Conservation (phyloP, 352 stramenopile genomes). For the Detonula confervacea region DNA sequence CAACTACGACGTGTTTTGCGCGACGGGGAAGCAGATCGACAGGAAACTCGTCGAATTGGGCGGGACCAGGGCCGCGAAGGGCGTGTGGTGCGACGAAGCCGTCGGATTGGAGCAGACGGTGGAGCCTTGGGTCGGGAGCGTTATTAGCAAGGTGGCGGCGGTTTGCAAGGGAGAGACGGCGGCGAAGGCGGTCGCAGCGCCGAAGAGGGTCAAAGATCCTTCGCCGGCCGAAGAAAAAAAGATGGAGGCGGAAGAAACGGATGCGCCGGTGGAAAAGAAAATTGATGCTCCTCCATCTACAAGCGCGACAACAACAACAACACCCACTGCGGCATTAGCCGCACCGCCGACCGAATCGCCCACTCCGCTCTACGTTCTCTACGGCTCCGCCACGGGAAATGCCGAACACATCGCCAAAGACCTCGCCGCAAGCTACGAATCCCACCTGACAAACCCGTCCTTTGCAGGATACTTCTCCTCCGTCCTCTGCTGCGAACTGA, state of each 20-base stretch:
- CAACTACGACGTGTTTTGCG: conserved; percentile 95
- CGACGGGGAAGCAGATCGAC: conserved; percentile 90
- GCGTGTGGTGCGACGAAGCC: conserved; percentile 89
- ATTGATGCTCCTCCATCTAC: not conserved
- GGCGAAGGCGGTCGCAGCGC: not conserved
- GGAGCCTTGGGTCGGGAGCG: conserved; percentile 87
- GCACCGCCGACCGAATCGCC: conserved; percentile 17
- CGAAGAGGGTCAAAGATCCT: not conserved
- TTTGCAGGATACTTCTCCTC: conserved; percentile 46
- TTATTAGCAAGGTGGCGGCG: conserved; percentile 58
- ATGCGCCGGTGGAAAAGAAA: too few species aligned
- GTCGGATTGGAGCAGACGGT: conserved; percentile 93
- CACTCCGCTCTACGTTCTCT: conserved; percentile 63
- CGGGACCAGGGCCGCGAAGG: conserved; percentile 84
- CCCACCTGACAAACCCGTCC: conserved; percentile 16
- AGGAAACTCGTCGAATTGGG: conserved; percentile 89
- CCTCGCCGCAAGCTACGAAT: conserved; percentile 38
- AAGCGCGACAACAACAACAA: not conserved
- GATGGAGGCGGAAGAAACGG: conserved; percentile 2
- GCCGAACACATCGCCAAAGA: conserved; percentile 74
- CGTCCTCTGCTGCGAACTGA: conserved; percentile 58
- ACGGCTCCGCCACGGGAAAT: conserved; percentile 68
- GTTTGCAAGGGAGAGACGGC: conserved; percentile 43
- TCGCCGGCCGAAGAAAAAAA: conserved; percentile 69
- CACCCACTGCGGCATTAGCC: not conserved